Conservation (phyloP, 2,329 filamentous ascomycete genomes). For the Fusarium nematophilum region DNA sequence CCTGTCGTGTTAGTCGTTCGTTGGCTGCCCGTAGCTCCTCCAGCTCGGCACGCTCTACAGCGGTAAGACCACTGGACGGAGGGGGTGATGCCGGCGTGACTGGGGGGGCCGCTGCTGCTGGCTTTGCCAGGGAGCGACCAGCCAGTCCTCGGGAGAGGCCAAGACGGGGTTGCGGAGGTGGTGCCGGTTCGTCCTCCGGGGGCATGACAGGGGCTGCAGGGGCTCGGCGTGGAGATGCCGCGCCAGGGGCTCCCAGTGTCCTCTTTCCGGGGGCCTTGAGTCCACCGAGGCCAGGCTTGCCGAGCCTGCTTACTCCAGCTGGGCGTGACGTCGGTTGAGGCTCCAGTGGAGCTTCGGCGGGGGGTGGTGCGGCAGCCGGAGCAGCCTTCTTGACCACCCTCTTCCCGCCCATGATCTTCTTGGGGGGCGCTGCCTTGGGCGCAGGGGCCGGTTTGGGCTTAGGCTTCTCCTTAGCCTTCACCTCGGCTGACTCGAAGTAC, state of each 20-base stretch:
- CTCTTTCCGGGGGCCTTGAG: constrained; percentile 71
- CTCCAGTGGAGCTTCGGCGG: constrained; percentile 65
- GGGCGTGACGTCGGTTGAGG: constrained; percentile 68
- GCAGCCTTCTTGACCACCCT: constrained; percentile 59
- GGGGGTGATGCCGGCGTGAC: constrained; percentile 67
- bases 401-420: constrained; percentile 60
- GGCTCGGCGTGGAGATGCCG: constrained; percentile 65
- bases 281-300: constrained; percentile 65
- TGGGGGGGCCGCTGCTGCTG: constrained; percentile 63
- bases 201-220: constrained; percentile 60
- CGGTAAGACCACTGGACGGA: constrained; percentile 73
- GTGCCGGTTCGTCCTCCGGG: constrained; percentile 67
- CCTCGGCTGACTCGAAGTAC: constrained; percentile 74
- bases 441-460: constrained; percentile 76
- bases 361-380: constrained; percentile 54
- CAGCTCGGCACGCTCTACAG: constrained; percentile 90
- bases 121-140: constrained; percentile 85
- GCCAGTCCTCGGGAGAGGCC: constrained; percentile 84
- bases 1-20: constrained; percentile 78
- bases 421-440: constrained; percentile 62
- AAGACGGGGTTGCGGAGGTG: constrained; percentile 70
- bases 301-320: constrained; percentile 62
- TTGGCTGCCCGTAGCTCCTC: constrained; percentile 88
- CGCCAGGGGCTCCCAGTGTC: constrained; percentile 59
- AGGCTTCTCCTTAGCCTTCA: constrained; percentile 73